phyloP scores from a whole-genome alignment of 495 filamentous ascomycete species.

The Penicillium robsamsonii region DNA sequence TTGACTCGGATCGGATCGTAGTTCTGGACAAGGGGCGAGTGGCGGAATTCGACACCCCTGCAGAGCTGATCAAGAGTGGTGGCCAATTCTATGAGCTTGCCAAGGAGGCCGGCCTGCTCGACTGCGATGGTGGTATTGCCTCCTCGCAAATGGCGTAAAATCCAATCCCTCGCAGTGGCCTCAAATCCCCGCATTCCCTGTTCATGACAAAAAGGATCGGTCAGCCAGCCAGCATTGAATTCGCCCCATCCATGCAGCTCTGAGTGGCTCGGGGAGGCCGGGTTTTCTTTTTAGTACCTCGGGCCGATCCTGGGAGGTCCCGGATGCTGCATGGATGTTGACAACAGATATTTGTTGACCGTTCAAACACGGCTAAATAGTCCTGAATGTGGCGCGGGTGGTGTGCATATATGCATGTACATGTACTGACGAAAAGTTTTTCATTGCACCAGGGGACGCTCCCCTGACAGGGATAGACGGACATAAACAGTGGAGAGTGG shows the following conservation, averaged over 20 bases:
- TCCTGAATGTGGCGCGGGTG: conserved; percentile 19
- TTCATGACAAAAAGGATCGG: neutral
- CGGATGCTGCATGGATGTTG: conserved; percentile 20
- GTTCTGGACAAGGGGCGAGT: conserved; percentile 73
- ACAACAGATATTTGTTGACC: conserved; percentile 6
- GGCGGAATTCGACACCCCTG: conserved; percentile 58
- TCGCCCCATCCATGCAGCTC: conserved; percentile 10
- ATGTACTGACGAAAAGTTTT: conserved; percentile 16
- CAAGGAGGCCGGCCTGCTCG: conserved; percentile 55
- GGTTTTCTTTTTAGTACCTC: conserved; percentile 9
- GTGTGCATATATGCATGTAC: conserved; percentile 21
- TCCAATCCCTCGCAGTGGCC: conserved; percentile 18
- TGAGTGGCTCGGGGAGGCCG: conserved; percentile 30
- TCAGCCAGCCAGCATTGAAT: conserved; percentile 14
- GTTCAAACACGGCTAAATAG: conserved; percentile 10
- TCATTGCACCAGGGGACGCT: conserved; percentile 8
- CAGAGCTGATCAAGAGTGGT: conserved; percentile 49
- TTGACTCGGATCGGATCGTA: conserved; percentile 87
- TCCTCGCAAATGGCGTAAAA: conserved; percentile 22
- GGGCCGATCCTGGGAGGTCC: conserved; percentile 18
- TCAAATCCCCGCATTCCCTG: conserved; percentile 12
- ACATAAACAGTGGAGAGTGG: conserved; percentile 6
- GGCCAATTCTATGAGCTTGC: conserved; percentile 58
- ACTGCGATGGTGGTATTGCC: conserved; percentile 38
- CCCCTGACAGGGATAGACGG: conserved; percentile 17